These are phyloP conservation scores for Paramecium caudatum DNA, from an alignment of 73 alveolate species.

Conservation along the genomic window DNA sequence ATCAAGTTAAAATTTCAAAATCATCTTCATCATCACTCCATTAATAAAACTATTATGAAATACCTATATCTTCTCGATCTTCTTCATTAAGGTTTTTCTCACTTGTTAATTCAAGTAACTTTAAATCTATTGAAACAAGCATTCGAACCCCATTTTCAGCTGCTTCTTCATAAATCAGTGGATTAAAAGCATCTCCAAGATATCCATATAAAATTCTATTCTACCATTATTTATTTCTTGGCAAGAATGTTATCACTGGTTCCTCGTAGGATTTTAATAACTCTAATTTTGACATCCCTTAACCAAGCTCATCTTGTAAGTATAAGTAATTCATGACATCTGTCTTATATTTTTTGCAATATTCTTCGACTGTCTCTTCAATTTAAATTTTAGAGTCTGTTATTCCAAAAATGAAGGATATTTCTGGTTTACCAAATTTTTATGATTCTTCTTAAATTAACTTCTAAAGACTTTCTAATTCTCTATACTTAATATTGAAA, in stretches of 20 bases:
- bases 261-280: not conserved
- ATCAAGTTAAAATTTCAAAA: not conserved
- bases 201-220: slow-evolving; percentile 21
- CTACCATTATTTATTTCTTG: not conserved
- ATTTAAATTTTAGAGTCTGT: not conserved
- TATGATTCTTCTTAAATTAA: no score
- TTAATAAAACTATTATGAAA: not conserved
- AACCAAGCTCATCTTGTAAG: not conserved
- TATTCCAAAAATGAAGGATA: not conserved
- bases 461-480: not conserved
- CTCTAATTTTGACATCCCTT: not conserved
- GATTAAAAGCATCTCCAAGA: not conserved
- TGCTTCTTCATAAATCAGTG: not conserved
- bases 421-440: not conserved
- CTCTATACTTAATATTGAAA: not conserved
- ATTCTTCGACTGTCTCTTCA: not conserved
- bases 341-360: not conserved
- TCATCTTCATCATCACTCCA: slow-evolving; percentile 34
- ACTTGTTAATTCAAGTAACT: not conserved
- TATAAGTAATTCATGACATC: not conserved
- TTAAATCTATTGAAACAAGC: not conserved
- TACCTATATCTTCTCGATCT: not conserved
- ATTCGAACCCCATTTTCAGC: not conserved
- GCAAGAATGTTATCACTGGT: not conserved
- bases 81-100: not conserved